Base-by-base conservation (phyloP, 257 asterid species). In the Solanum piurae region DNA sequence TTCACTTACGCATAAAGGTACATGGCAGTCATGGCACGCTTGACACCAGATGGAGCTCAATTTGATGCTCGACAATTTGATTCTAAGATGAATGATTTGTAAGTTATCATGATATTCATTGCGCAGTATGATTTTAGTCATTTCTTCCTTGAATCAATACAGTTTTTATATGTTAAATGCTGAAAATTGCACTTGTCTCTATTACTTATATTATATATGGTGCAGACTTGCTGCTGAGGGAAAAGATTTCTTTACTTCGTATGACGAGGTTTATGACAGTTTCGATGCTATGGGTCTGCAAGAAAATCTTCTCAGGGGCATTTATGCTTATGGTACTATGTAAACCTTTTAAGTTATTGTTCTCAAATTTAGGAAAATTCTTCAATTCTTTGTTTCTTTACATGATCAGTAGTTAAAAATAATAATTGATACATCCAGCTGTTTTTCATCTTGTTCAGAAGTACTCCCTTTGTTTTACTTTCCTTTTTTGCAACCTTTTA, bases 21-120 rank as follows among this genome's bases (percentile, higher is more conserved):
- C 33, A 87, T n/a, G 90, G 83, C 92, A 94, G 95, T 84, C 84
- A 95, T 96, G 98, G 95, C 95, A 91, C 95, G 94, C 55, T 86
- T 88, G 88, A 95, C 94, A 88, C 90, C 91, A n/a, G 98, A 94
- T 89, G 98, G 95, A 87, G 88, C 95, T 1, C 95, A 93, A 49
- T 95, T 93, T 88, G 98, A 95, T 92, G 85, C 94, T 40, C 92
- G 90, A 44, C 96, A 95, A 86, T 95, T 10, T 49, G 98, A 95
- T 77, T 71, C 95, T 1, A 93, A 88, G 93, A 94, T 96, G 98
- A 91, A 74, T 75, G 96, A 93, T 46, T 38, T 94, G 98, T 94
- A 87, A 90, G 96, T 88, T 83, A 37, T 49, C 31, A 80, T 44
- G 66, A 2, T 44, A 80, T 46, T 29, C 40, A 6, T 80, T 16